Evolutionary conservation across 176 grass and related monocot genomes (phyloP).

Genomic region (Aegilops sharonensis): DNA sequence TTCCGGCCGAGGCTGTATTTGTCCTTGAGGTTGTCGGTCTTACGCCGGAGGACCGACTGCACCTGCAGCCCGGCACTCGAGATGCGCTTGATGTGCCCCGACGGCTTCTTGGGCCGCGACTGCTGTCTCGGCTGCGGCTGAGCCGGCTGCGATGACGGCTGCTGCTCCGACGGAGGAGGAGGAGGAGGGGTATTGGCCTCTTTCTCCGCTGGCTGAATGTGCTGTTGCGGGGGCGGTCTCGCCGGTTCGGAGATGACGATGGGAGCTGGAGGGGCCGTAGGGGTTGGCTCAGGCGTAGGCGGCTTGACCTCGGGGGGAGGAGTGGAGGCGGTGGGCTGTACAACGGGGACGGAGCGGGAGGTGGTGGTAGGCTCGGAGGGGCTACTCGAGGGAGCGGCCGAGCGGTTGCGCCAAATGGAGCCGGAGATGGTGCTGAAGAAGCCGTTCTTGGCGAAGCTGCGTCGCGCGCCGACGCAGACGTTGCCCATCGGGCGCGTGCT

Average conservation of each 20-base stretch:
- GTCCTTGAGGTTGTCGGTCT: conserved; percentile 53
- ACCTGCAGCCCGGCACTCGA: conserved; percentile 55
- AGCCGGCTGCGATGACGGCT: neutral
- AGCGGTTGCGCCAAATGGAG: conserved; percentile 27
- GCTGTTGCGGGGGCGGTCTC: neutral
- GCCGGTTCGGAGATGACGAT: conserved; percentile 43
- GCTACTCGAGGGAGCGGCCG: neutral
- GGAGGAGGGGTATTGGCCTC: neutral
- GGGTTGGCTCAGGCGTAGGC: neutral
- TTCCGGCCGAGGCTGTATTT: conserved; percentile 50
- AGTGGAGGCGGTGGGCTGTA: conserved; percentile 26
- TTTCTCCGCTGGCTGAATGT: neutral
- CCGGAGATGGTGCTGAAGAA: conserved; percentile 36
- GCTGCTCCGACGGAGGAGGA: neutral
- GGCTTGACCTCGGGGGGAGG: neutral
- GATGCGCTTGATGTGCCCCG: conserved; percentile 50
- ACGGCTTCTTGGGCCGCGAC: conserved; percentile 22
- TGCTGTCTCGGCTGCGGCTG: conserved; percentile 19
- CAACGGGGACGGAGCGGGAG: conserved; percentile 41
- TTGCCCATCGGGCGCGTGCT: conserved; percentile 51
- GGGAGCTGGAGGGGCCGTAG: conserved; percentile 24
- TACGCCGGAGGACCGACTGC: conserved; percentile 51
- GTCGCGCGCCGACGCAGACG: conserved; percentile 37
- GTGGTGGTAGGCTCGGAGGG: conserved; percentile 36
- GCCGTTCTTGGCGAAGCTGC: conserved; percentile 42